phyloP scores from a whole-genome alignment of 768 basidiomycete species.

The Boletus reticulatus region DNA sequence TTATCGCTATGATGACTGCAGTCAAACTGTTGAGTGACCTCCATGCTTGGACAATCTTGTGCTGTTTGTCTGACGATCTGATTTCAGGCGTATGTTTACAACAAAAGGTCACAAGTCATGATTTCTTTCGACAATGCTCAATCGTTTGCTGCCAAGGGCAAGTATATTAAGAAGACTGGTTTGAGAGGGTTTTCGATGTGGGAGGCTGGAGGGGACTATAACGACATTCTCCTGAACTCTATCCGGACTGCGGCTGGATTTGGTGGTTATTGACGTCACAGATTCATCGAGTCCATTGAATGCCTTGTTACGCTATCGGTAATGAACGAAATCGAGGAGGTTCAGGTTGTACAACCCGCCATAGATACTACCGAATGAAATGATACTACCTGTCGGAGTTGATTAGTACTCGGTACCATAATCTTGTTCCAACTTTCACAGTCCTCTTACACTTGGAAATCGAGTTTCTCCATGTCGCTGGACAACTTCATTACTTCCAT shows the following conservation, averaged over 20 bases:
- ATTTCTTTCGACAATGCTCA: slow-evolving; percentile 62
- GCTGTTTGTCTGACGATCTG: background rate
- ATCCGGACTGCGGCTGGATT: slow-evolving; percentile 33
- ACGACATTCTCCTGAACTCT: slow-evolving; percentile 59
- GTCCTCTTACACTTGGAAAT: no score
- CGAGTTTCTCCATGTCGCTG: no score
- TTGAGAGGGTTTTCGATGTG: slow-evolving; percentile 68
- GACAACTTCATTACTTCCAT: no score
- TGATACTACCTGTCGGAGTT: no score
- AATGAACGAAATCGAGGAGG: no score
- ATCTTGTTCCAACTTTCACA: no score
- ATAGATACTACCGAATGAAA: no score
- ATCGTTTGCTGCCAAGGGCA: slow-evolving; percentile 62
- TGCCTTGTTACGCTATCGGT: no score
- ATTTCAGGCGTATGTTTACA: slow-evolving; percentile 64
- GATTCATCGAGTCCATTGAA: no score
- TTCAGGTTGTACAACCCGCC: no score
- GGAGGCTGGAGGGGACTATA: slow-evolving; percentile 66
- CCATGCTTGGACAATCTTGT: background rate
- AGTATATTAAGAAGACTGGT: slow-evolving; percentile 49
- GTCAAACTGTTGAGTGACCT: slow-evolving; percentile 58
- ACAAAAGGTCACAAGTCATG: slow-evolving; percentile 51
- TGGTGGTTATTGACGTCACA: background rate
- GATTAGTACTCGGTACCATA: no score
- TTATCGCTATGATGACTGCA: slow-evolving; percentile 63